A percentile compares a stretch with the other conserved stretches of the same genome.
Conservation (phyloP, 1,139 yeast species). For the Debaryomyces singareniensis region DNA sequence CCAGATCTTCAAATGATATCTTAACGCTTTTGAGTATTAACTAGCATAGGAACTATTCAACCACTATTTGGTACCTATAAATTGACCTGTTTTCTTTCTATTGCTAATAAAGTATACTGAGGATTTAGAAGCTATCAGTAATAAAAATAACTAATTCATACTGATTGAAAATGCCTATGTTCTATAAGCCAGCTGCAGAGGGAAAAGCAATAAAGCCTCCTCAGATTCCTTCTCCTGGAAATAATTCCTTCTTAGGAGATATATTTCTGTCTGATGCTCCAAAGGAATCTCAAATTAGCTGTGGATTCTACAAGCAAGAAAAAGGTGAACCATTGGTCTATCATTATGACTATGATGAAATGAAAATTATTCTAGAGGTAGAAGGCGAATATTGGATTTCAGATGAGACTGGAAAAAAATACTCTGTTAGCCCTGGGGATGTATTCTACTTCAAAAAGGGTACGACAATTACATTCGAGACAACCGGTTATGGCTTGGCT, state of each 20-base stretch:
- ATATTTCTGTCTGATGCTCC: constrained; percentile 53
- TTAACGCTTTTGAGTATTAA: no score
- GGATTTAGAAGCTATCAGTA: no score
- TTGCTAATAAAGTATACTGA: no score
- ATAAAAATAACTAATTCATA: no score
- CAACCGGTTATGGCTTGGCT: constrained; percentile 60
- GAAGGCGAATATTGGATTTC: constrained; percentile 56
- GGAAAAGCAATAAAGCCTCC: constrained; percentile 54
- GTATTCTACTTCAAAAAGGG: constrained; percentile 65
- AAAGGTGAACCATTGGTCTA: constrained; percentile 61
- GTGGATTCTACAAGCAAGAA: constrained; percentile 66
- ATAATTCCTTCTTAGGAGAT: constrained; percentile 65
- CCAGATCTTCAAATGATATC: no score
- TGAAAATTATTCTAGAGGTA: constrained; percentile 61
- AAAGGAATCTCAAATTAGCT: constrained; percentile 49
- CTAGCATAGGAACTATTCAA: no score
- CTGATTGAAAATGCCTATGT: constrained; percentile 62
- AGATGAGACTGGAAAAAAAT: constrained; percentile 58
- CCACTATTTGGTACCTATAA: no score
- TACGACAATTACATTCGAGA: constrained; percentile 58
- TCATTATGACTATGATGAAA: constrained; percentile 61
- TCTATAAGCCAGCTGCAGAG: constrained; percentile 46
- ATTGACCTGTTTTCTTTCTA: no score
- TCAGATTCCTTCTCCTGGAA: constrained; percentile 48
- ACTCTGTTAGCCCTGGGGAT: constrained; percentile 55